phyloP scores from a whole-genome alignment of 495 filamentous ascomycete species.

The Talaromyces ruber region DNA sequence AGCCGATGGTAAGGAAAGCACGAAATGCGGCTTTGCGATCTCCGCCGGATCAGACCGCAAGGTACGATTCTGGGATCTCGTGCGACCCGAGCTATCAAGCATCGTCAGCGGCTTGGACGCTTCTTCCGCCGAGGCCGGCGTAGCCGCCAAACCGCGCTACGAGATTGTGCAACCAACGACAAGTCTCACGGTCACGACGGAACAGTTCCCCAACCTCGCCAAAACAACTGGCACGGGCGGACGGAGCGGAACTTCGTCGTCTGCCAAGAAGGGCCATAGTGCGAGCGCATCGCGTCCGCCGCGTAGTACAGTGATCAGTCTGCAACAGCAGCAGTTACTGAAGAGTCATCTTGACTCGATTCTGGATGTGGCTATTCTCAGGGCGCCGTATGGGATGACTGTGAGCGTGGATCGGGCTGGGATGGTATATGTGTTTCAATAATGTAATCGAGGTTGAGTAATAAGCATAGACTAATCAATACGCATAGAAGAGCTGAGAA shows the following conservation, averaged over 20 bases:
- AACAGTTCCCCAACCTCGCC: conserved; percentile 48
- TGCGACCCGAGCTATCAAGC: conserved; percentile 59
- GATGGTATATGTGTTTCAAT: conserved; percentile 84
- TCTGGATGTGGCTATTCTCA: conserved; percentile 78
- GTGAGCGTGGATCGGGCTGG: conserved; percentile 88
- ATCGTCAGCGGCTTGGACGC: conserved; percentile 71
- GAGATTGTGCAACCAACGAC: conserved; percentile 59
- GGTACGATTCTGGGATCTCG: conserved; percentile 86
- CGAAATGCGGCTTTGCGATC: conserved; percentile 58
- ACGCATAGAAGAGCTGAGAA: too few species aligned
- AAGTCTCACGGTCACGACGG: conserved; percentile 62
- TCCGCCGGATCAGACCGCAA: conserved; percentile 85
- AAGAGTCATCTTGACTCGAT: conserved; percentile 85
- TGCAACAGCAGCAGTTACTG: conserved; percentile 77
- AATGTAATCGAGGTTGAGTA: conserved; percentile 7
- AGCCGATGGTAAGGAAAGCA: conserved; percentile 33
- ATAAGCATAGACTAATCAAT: neutral
- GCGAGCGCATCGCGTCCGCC: conserved; percentile 41
- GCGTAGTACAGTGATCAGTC: conserved; percentile 76
- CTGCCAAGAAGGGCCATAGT: conserved; percentile 28
- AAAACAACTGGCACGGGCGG: conserved; percentile 18
- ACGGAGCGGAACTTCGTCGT: conserved; percentile 15
- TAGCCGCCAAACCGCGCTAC: conserved; percentile 54
- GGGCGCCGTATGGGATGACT: conserved; percentile 86
- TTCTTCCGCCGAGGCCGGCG: conserved; percentile 45